A percentile compares a stretch with the other conserved stretches of the same genome.
Conservation (phyloP, 2,329 filamentous ascomycete genomes). For the Ceratocystis colombiana region DNA sequence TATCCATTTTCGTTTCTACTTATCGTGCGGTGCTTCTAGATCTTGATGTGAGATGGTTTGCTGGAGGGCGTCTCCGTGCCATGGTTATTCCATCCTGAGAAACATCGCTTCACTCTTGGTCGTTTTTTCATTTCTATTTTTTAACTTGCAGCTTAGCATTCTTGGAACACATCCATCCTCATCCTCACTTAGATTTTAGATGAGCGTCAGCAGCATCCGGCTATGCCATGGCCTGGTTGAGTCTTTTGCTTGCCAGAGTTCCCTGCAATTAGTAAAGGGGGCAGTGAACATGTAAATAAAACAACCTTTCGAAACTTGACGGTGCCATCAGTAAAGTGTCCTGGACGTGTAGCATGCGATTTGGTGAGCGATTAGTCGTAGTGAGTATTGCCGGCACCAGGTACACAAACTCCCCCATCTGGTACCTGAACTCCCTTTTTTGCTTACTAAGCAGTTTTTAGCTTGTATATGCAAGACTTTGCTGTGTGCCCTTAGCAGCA, state of each 20-base stretch:
- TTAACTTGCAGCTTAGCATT: conserved; percentile 9
- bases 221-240: background rate
- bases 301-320: background rate
- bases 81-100: background rate
- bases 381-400: no score
- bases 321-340: background rate
- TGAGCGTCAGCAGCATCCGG: background rate
- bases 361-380: background rate
- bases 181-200: conserved; percentile 3
- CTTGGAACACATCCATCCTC: background rate
- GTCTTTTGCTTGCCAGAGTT: background rate
- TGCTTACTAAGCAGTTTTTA: no score
- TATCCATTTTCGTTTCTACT: conserved; percentile 15
- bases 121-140: background rate
- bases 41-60: background rate
- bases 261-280: conserved; percentile 14
- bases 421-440: no score
- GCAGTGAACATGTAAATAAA: conserved; percentile 19
- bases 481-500: no score
- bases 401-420: no score
- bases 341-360: background rate
- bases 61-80: background rate
- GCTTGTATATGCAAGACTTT: no score
- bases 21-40: conserved; percentile 3
- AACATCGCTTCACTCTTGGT: background rate